phyloP scores from a whole-genome alignment of 768 basidiomycete genomes.

The Pleurotus giganteus region DNA sequence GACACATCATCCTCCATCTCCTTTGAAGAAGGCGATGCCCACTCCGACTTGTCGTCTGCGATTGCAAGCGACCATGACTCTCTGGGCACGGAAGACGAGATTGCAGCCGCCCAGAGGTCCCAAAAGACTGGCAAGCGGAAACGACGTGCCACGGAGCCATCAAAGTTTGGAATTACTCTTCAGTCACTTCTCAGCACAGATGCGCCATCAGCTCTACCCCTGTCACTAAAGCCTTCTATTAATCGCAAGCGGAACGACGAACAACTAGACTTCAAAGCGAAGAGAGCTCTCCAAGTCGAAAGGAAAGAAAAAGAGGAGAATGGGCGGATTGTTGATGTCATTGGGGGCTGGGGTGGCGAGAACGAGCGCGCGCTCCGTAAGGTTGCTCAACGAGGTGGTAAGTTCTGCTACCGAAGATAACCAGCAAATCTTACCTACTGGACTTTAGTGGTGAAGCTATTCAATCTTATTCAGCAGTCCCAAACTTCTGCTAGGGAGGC shows the following conservation, averaged over 20 bases:
- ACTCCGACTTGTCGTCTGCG: constrained; percentile 23
- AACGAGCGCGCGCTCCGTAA: constrained; percentile 75
- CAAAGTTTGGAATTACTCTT: constrained; percentile 72
- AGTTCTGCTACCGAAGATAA: constrained; percentile 16
- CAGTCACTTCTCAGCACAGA: constrained; percentile 71
- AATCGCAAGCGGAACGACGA: constrained; percentile 69
- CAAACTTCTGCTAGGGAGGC: constrained; percentile 55
- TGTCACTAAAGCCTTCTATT: constrained; percentile 78
- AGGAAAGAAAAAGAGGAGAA: constrained; percentile 74
- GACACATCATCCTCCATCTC: constrained; percentile 10
- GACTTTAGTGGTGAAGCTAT: constrained; percentile 70
- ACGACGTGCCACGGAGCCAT: constrained; percentile 72
- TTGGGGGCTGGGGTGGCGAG: constrained; percentile 88
- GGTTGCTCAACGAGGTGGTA: constrained; percentile 85
- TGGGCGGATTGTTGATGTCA: constrained; percentile 64
- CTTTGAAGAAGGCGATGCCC: constrained; percentile 14
- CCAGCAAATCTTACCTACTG: not conserved
- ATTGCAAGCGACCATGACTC: constrained; percentile 25
- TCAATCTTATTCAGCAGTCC: constrained; percentile 84
- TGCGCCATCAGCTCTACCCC: constrained; percentile 64
- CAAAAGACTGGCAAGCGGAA: constrained; percentile 82
- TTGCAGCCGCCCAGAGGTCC: constrained; percentile 64
- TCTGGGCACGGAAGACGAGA: constrained; percentile 63
- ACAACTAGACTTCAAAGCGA: constrained; percentile 70
- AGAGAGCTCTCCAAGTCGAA: constrained; percentile 67